phyloP scores from a whole-genome alignment of 768 basidiomycete genomes.

The Phaeolepiota aurea region DNA sequence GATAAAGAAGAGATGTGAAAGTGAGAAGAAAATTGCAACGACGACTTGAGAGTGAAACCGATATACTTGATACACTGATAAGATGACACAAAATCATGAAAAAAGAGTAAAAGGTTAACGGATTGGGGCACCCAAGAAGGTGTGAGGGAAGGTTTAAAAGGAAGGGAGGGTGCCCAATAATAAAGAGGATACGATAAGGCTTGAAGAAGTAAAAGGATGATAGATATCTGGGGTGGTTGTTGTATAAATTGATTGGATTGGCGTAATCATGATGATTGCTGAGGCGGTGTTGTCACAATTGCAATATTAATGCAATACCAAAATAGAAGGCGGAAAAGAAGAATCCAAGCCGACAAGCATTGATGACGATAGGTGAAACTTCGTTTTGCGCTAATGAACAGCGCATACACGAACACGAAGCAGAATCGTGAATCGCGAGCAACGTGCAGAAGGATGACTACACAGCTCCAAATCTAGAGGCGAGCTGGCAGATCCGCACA shows the following conservation, averaged over 20 bases:
- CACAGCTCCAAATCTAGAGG: too few species aligned
- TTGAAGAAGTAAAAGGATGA: neutral
- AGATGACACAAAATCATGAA: neutral
- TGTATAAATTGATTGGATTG: neutral
- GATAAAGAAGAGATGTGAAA: neutral
- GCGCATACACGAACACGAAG: neutral
- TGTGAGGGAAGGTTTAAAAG: neutral
- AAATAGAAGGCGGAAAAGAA: conserved; percentile 1
- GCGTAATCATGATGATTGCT: neutral
- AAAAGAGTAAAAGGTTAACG: neutral
- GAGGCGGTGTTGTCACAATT: conserved; percentile 4
- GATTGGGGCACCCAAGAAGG: neutral
- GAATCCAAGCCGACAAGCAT: neutral
- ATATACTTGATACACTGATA: conserved; percentile 1
- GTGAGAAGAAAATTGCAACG: neutral
- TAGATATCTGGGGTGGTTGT: neutral
- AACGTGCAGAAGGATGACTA: neutral
- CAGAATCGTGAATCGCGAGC: neutral
- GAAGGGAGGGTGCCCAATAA: neutral
- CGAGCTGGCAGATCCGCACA: too few species aligned
- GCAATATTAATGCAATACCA: conserved; percentile 6
- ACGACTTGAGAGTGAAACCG: neutral
- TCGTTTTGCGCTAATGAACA: too few species aligned
- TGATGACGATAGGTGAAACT: neutral
- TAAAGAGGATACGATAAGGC: neutral